Evolutionary conservation across 805 yeast genomes (phyloP).

Genomic region (Candida orba): DNA sequence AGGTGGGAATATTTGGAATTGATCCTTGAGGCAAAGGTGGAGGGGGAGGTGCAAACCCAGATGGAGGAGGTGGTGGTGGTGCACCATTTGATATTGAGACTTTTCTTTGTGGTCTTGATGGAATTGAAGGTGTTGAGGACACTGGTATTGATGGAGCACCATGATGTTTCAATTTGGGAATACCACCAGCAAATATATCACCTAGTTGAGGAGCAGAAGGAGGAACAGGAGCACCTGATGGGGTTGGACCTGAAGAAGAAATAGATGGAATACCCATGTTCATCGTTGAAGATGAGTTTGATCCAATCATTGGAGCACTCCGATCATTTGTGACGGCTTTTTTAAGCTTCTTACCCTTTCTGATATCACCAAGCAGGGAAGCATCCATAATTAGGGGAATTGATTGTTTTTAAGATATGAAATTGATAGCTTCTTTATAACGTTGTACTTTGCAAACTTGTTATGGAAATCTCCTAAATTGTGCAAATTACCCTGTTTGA

Average conservation of each 20-base stretch:
- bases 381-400: conserved; percentile 34
- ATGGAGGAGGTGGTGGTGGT: conserved; percentile 12
- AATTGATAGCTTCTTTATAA: no score
- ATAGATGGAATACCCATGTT: conserved; percentile 10
- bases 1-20: conserved; percentile 3
- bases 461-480: no score
- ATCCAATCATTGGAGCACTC: conserved; percentile 45
- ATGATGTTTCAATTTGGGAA: conserved; percentile 20
- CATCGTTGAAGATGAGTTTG: conserved; percentile 2
- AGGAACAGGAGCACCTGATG: conserved; percentile 9
- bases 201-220: conserved; percentile 18
- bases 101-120: conserved; percentile 19
- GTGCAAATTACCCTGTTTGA: no score
- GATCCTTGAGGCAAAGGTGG: conserved; percentile 18
- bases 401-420: background rate
- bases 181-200: conserved; percentile 21
- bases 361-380: conserved; percentile 66
- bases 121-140: conserved; percentile 17
- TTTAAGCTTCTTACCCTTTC: conserved; percentile 57
- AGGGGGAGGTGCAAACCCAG: conserved; percentile 16
- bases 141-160: background rate
- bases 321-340: conserved; percentile 63
- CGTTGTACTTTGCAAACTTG: no score
- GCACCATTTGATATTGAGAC: conserved; percentile 7
- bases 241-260: conserved; percentile 12